These are phyloP conservation scores for Boletus albobrunnescens DNA, from an alignment of 1,284 basidiomycete genomes.

Conservation along the genomic window DNA sequence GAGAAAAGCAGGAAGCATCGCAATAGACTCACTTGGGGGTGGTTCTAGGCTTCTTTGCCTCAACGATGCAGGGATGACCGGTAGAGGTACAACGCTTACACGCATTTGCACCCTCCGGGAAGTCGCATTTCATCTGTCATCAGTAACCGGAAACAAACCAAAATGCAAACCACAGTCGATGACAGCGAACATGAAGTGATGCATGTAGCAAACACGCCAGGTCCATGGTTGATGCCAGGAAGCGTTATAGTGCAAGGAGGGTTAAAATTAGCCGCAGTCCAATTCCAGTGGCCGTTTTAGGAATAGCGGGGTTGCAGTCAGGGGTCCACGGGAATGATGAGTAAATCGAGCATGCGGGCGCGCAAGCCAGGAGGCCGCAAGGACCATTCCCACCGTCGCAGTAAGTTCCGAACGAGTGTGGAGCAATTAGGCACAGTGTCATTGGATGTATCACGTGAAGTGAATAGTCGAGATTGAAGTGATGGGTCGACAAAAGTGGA, in stretches of 20 bases:
- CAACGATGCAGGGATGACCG: conserved; percentile 72
- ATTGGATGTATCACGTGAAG: conserved; percentile 2
- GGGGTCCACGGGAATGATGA: conserved; percentile 7
- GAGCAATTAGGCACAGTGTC: neutral
- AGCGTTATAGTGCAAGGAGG: conserved; percentile 9
- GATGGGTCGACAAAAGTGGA: conserved; percentile 8
- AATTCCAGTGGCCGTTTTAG: conserved; percentile 15
- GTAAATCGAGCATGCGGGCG: neutral
- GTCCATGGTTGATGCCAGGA: neutral
- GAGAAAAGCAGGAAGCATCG: conserved; percentile 8
- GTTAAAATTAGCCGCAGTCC: conserved; percentile 4
- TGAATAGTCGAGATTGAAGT: conserved; percentile 1
- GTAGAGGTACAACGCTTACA: conserved; percentile 68
- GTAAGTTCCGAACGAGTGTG: conserved; percentile 14
- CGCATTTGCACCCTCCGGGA: conserved; percentile 60
- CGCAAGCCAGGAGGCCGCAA: neutral
- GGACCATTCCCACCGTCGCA: conserved; percentile 4
- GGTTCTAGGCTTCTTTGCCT: conserved; percentile 70
- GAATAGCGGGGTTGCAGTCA: conserved; percentile 6
- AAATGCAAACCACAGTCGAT: conserved; percentile 8
- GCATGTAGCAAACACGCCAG: neutral
- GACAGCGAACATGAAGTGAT: conserved; percentile 8
- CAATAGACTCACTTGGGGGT: conserved; percentile 67
- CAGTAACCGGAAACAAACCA: conserved; percentile 15
- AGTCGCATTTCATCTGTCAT: conserved; percentile 75